phyloP scores from a whole-genome alignment of 163 green algal genomes.

The Scenedesmus sp. region DNA sequence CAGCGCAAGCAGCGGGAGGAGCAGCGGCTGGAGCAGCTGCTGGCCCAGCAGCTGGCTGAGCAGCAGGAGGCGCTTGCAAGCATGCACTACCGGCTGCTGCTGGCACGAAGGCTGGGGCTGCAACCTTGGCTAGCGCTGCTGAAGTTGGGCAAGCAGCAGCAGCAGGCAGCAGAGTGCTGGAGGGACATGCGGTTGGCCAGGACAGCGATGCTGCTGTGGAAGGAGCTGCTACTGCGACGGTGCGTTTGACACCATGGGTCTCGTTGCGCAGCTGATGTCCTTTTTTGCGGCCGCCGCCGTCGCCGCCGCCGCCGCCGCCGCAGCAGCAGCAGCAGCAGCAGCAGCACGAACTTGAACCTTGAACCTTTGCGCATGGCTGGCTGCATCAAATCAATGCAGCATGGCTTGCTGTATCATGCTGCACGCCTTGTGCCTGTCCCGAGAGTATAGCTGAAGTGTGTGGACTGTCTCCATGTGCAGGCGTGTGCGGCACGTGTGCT shows the following conservation, averaged over 20 bases:
- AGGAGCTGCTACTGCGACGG: conserved; percentile 5
- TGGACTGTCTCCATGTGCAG: neutral
- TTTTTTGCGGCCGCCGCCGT: neutral
- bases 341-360: too few species aligned
- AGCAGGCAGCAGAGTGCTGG: neutral
- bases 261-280: neutral
- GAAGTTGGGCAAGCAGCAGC: neutral
- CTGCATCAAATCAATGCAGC: neutral
- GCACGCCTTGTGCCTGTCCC: neutral
- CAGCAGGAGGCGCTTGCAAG: conserved; percentile 38
- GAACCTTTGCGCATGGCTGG: too few species aligned
- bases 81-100: conserved; percentile 7
- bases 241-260: neutral
- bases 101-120: conserved; percentile 10
- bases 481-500: neutral
- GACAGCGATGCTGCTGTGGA: conserved; percentile 1
- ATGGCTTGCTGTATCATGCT: neutral
- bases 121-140: conserved; percentile 25
- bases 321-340: neutral
- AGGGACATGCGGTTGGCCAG: neutral
- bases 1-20: conserved; percentile 27
- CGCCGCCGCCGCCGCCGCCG: neutral
- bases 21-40: conserved; percentile 31
- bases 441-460: neutral
- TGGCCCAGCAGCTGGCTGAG: neutral